Evolutionary conservation across 495 filamentous ascomycete genomes (phyloP).

Genomic region (Thermothielavioides terrestris): DNA sequence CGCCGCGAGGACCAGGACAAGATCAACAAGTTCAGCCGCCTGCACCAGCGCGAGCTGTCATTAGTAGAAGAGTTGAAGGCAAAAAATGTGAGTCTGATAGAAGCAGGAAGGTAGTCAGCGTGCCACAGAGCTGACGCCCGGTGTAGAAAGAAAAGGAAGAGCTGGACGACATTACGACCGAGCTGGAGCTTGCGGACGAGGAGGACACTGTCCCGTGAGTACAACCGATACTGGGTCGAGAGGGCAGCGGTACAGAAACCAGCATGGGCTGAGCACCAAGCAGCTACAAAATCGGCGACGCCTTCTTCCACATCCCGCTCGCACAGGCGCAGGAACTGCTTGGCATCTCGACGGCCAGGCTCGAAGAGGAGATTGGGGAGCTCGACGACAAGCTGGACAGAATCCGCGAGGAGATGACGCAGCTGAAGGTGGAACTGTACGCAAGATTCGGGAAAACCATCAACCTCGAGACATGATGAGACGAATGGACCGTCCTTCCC

Average conservation of each 20-base stretch:
- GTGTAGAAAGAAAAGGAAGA: conserved; percentile 95
- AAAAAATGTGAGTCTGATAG: conserved; percentile 54
- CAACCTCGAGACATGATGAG: conserved; percentile 76
- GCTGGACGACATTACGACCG: conserved; percentile 80
- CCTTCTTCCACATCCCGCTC: conserved; percentile 80
- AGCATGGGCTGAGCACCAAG: conserved; percentile 10
- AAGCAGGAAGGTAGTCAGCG: background rate
- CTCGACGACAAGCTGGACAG: conserved; percentile 67
- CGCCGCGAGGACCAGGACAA: conserved; percentile 95
- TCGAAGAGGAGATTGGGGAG: conserved; percentile 64
- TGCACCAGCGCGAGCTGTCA: conserved; percentile 74
- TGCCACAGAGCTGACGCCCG: conserved; percentile 10
- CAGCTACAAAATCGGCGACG: conserved; percentile 95
- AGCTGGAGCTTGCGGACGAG: conserved; percentile 92
- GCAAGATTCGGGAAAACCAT: conserved; percentile 91
- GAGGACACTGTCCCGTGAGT: conserved; percentile 83
- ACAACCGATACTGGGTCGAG: background rate
- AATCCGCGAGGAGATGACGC: conserved; percentile 74
- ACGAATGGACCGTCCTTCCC: background rate
- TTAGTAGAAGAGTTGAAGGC: conserved; percentile 73
- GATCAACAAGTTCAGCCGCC: conserved; percentile 93
- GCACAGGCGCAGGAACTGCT: conserved; percentile 79
- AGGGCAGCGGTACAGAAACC: background rate
- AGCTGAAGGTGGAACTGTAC: conserved; percentile 84
- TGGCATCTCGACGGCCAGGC: conserved; percentile 54